phyloP scores from a whole-genome alignment of 306 rosid species.

The Dicorynia guianensis region DNA sequence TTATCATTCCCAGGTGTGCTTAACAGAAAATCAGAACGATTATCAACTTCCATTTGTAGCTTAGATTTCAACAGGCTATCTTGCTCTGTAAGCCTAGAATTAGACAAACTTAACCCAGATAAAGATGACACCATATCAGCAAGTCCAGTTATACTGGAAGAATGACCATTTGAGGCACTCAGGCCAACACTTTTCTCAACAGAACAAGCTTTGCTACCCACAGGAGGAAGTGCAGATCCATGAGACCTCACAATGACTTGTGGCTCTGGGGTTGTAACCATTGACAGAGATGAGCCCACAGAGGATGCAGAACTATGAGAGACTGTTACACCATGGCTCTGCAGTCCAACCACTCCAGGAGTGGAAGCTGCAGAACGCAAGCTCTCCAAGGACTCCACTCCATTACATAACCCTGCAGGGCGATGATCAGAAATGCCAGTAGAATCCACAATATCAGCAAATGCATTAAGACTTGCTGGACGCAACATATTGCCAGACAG shows the following conservation, averaged over 20 bases:
- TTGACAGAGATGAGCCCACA: constrained; percentile 47
- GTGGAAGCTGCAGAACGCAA: constrained; percentile 63
- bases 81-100: constrained; percentile 65
- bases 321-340: constrained; percentile 53
- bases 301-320: constrained; percentile 62
- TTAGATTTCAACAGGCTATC: constrained; percentile 63
- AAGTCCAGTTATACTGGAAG: constrained; percentile 65
- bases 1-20: constrained; percentile 50
- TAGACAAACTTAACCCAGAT: constrained; percentile 71
- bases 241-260: constrained; percentile 51
- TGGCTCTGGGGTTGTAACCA: constrained; percentile 62
- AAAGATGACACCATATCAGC: constrained; percentile 62
- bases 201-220: constrained; percentile 51
- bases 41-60: constrained; percentile 63
- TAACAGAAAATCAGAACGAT: constrained; percentile 58
- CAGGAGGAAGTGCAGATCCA: constrained; percentile 59
- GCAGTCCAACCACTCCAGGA: constrained; percentile 63
- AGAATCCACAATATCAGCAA: constrained; percentile 64
- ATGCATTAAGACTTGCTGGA: constrained; percentile 73
- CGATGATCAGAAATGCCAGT: constrained; percentile 51
- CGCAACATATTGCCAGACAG: constrained; percentile 65
- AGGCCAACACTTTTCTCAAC: constrained; percentile 45
- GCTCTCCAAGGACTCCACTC: constrained; percentile 62
- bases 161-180: constrained; percentile 54
- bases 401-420: constrained; percentile 49